Evolutionary conservation across 2,329 filamentous ascomycete species (phyloP).

Genomic region (Aphanocladium album): DNA sequence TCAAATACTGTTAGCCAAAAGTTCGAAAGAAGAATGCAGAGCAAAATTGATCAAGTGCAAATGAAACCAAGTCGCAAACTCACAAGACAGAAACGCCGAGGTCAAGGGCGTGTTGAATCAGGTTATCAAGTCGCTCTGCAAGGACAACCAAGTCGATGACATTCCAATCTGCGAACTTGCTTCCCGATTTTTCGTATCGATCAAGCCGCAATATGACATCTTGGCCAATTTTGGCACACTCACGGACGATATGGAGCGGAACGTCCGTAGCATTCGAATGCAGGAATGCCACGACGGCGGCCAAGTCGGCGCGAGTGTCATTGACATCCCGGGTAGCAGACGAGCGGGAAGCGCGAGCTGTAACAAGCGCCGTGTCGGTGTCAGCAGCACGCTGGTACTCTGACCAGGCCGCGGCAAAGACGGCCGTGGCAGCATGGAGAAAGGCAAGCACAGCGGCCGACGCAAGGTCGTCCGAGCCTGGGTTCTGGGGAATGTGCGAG

Average conservation of each 20-base stretch:
- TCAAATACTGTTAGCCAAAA: neutral
- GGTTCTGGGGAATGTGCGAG: neutral
- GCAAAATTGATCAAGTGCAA: no score
- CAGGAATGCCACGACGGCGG: neutral
- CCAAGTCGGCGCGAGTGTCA: neutral
- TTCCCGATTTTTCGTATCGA: neutral
- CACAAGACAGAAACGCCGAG: neutral
- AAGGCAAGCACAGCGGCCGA: conserved; percentile 17
- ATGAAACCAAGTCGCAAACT: neutral
- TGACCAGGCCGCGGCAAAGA: conserved; percentile 12
- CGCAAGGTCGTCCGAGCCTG: neutral
- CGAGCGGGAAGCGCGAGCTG: neutral
- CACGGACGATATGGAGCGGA: conserved; percentile 8
- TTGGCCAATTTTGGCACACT: conserved; percentile 22
- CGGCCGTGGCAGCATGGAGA: conserved; percentile 16
- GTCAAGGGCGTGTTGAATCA: neutral
- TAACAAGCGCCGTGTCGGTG: neutral
- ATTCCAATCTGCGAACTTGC: neutral
- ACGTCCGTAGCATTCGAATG: neutral
- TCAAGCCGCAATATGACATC: conserved; percentile 22
- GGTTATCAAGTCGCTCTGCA: neutral
- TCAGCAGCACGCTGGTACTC: neutral
- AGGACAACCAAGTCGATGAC: conserved; percentile 2
- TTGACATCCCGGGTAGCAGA: neutral
- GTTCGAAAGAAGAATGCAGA: neutral